Base-by-base conservation (phyloP, 202 grass and related monocot species). In the Bolboschoenoplectus hybrid region DNA sequence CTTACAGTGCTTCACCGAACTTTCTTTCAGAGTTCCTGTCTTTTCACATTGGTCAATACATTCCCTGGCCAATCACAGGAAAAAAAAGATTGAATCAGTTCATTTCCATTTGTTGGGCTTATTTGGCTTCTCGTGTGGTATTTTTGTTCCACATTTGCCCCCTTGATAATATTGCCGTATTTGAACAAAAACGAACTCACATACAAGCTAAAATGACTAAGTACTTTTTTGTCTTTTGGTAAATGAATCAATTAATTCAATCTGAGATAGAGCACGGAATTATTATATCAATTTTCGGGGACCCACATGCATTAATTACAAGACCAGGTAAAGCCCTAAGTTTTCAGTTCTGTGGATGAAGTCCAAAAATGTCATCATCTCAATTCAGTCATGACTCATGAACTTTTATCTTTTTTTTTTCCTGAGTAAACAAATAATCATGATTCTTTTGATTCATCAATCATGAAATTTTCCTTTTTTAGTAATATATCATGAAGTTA, bases 31-130 rank as follows among this genome's bases (percentile, higher is more conserved):
- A 56, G 88, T 67, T 79, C 97, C 97, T 0, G 89, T 94, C 49
- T 86, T 87, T 39, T 93, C 83, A 41, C 97, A 99, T 82, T 90
- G 60, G 7, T 93, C 66, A 14, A 92, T 87, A 50, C 93, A 97
- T 53, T 84, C 41, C 47, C 97, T 99, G 83, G 3, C 34, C 62
- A 67, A 14, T 53, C 4, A 49, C 26, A 14, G 65, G 43, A 76
- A 45, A 36, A 82, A 45, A 36, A 82, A 83, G 38, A 69, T 9
- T 63, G 8, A 64, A 82, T 64, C 14, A 57, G 32, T 56, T 51
- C 8, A 50, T 49, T 74, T 72, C 67, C 19, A 32, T 49, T 74
- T 50, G 14, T 49, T 38, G 9, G 26, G 43, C 7, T 55, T 76
- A 11, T 16, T 53, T 56, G 32, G 7, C 71, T 32, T 74, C 70